Conservation (phyloP, 441 rosid genomes). For the Syzygium malaccense region DNA sequence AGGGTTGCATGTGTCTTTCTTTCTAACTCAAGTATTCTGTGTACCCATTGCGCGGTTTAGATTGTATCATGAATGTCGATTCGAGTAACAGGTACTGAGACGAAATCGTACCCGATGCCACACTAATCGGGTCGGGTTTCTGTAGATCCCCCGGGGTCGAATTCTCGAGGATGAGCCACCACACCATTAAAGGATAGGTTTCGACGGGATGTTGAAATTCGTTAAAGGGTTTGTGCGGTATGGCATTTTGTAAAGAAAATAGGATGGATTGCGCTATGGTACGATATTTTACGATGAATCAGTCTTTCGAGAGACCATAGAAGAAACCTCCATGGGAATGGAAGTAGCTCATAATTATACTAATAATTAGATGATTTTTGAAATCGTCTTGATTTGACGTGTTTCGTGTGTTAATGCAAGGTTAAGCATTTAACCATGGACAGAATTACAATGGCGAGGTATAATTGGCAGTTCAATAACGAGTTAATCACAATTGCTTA, state of each 20-base stretch:
- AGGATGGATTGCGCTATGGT: accelerated
- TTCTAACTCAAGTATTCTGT: neutral
- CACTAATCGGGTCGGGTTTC: neutral
- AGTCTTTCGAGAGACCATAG: accelerated
- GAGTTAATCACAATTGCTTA: too few species aligned
- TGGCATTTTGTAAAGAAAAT: neutral
- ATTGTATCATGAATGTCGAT: neutral
- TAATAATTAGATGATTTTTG: accelerated
- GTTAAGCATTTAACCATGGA: too few species aligned
- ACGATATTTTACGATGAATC: neutral
- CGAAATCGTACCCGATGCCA: neutral
- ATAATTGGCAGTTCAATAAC: too few species aligned
- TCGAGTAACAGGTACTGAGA: neutral
- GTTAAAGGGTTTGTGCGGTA: too few species aligned
- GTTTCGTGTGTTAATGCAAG: neutral
- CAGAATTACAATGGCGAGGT: too few species aligned
- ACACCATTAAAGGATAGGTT: neutral
- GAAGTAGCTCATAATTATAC: neutral
- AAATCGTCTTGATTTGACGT: too few species aligned
- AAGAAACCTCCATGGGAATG: neutral
- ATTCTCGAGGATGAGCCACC: neutral
- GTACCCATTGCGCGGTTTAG: neutral
- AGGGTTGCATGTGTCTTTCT: neutral
- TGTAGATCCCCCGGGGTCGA: accelerated
- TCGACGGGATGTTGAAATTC: accelerated